These are phyloP conservation scores for Rhododendron henanense DNA, from an alignment of 148 eudicot species.

Conservation along the genomic window DNA sequence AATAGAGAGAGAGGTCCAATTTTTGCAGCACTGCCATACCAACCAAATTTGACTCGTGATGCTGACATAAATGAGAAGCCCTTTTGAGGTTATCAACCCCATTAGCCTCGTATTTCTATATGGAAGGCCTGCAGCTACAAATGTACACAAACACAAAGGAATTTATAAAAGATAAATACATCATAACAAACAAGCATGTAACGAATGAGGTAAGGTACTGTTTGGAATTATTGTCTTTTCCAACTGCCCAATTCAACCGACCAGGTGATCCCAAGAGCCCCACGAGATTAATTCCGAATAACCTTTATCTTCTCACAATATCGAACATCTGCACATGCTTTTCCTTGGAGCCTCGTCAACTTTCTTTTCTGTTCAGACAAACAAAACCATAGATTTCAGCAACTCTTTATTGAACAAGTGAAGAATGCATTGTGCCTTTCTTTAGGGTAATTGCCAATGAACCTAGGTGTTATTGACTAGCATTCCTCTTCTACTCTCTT, in stretches of 20 bases:
- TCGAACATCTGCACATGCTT: conserved; percentile 66
- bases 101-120: conserved; percentile 8
- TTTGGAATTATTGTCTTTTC: conserved; percentile 28
- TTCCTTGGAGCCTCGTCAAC: conserved; percentile 71
- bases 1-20: background rate
- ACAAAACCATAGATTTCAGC: conserved; percentile 9
- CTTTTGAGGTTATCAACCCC: conserved; percentile 15
- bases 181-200: background rate
- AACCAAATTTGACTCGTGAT: background rate
- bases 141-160: conserved; percentile 19
- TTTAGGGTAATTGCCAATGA: background rate
- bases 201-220: conserved; percentile 27
- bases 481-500: background rate
- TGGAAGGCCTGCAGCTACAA: conserved; percentile 10
- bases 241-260: conserved; percentile 16
- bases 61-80: background rate
- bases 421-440: background rate
- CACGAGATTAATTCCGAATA: conserved; percentile 18
- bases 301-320: conserved; percentile 43
- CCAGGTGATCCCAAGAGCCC: conserved; percentile 17
- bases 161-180: conserved; percentile 7
- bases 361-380: conserved; percentile 71
- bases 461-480: background rate
- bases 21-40: background rate
- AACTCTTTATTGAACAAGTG: background rate